These are phyloP conservation scores for Colletotrichum sp. DNA, from an alignment of 2,329 filamentous ascomycete species.

Conservation along the genomic window DNA sequence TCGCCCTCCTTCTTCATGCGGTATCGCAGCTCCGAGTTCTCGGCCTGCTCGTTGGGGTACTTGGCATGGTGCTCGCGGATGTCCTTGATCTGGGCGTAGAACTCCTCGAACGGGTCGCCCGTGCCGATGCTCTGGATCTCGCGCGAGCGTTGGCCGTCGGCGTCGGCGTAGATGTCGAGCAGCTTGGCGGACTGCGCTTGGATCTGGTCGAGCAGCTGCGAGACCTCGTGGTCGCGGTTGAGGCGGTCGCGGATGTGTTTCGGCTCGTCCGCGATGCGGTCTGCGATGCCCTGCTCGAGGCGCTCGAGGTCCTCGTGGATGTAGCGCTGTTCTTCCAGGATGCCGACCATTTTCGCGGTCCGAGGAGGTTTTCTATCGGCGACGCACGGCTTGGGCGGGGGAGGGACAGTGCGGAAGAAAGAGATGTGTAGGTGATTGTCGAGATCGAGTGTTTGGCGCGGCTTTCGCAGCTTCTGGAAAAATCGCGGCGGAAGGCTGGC, in stretches of 20 bases:
- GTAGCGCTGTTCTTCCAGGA: slow-evolving; percentile 91
- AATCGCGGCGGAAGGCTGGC: neutral
- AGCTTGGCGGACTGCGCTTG: slow-evolving; percentile 83
- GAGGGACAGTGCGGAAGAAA: neutral
- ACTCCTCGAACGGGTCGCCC: slow-evolving; percentile 87
- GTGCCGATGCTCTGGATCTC: slow-evolving; percentile 86
- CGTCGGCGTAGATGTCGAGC: slow-evolving; percentile 83
- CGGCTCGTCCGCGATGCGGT: slow-evolving; percentile 87
- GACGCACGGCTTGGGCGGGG: neutral
- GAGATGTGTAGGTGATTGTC: neutral
- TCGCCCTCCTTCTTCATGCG: slow-evolving; percentile 69
- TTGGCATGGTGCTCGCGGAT: slow-evolving; percentile 88
- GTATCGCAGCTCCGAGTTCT: slow-evolving; percentile 94
- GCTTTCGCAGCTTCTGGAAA: neutral
- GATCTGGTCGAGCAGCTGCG: slow-evolving; percentile 85
- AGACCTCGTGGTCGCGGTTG: slow-evolving; percentile 89
- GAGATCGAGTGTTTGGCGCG: neutral
- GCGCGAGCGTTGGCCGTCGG: slow-evolving; percentile 69
- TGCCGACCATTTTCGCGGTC: slow-evolving; percentile 53
- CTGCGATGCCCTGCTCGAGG: slow-evolving; percentile 90
- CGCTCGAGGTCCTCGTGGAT: slow-evolving; percentile 97
- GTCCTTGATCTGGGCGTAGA: slow-evolving; percentile 81
- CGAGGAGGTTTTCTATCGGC: neutral
- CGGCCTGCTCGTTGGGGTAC: slow-evolving; percentile 93
- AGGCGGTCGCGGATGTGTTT: slow-evolving; percentile 90